Conservation (phyloP, 2,329 filamentous ascomycete genomes). For the Fusarium agapanthi region DNA sequence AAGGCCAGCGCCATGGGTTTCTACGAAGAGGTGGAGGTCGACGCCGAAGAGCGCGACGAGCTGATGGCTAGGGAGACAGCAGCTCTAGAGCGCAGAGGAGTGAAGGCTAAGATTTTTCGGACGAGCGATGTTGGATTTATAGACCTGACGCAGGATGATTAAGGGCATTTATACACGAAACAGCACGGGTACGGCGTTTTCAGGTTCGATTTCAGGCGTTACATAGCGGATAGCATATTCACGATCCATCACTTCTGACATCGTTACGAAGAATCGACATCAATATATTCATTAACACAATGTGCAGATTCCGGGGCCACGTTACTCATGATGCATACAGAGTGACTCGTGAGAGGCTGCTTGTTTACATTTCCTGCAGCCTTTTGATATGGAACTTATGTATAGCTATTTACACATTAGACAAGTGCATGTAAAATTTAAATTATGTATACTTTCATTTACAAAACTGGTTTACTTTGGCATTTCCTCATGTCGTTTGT, state of each 20-base stretch:
- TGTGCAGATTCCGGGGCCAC: background rate
- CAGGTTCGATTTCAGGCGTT: constrained; percentile 17
- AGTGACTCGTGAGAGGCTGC: background rate
- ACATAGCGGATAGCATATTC: constrained; percentile 6
- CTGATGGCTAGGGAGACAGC: constrained; percentile 34
- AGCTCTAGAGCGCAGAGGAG: constrained; percentile 19
- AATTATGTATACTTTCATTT: background rate
- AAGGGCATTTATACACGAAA: background rate
- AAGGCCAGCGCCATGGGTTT: constrained; percentile 51
- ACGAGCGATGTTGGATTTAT: constrained; percentile 48
- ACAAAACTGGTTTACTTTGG: background rate
- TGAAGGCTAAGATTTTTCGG: constrained; percentile 31
- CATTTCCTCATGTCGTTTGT: background rate
- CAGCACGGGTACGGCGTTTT: constrained; percentile 9
- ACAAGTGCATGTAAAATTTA: background rate
- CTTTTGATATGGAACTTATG: background rate
- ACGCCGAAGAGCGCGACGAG: constrained; percentile 40
- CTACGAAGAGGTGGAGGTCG: constrained; percentile 47
- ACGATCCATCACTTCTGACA: background rate
- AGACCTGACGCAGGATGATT: constrained; percentile 46
- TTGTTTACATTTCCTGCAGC: background rate
- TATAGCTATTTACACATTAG: background rate
- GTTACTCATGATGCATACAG: background rate
- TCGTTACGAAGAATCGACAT: background rate
- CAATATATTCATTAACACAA: background rate